A percentile compares a stretch with the other conserved stretches of the same genome.
These are phyloP conservation scores for Trichophaea hybrida DNA, from an alignment of 2,329 filamentous ascomycete species.

Conservation along the genomic window DNA sequence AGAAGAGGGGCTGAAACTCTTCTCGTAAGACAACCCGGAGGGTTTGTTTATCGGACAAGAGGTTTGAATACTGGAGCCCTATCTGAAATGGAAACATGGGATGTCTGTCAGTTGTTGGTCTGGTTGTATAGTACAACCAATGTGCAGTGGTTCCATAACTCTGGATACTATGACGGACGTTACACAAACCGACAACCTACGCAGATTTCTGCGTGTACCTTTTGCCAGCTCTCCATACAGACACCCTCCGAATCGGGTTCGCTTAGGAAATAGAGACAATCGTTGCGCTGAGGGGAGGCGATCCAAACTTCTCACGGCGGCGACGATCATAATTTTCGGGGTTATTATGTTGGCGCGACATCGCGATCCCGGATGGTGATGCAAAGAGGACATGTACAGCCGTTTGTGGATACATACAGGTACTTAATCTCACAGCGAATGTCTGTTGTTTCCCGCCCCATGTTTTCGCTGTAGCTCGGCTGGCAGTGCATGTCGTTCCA, in stretches of 20 bases:
- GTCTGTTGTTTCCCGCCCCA: conserved; percentile 10
- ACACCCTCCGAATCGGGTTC: no score
- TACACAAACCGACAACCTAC: background rate
- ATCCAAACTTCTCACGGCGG: no score
- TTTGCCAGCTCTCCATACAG: background rate
- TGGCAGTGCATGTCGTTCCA: conserved; percentile 21
- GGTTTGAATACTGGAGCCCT: background rate
- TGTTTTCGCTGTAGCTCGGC: conserved; percentile 14
- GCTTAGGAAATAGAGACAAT: no score
- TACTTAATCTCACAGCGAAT: background rate
- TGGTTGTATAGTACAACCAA: background rate
- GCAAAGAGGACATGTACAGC: background rate
- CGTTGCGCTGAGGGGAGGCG: no score
- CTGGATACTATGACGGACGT: background rate
- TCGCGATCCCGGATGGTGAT: background rate
- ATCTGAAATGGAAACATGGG: background rate
- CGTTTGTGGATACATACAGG: background rate
- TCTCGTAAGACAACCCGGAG: background rate
- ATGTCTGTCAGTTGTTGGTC: background rate
- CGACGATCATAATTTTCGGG: no score
- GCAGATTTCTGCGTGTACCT: no score
- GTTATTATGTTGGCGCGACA: no score
- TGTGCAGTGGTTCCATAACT: background rate
- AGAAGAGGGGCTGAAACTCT: background rate
- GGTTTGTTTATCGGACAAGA: background rate